Evolutionary conservation across 805 yeast species (phyloP), one percentile per base, ranked within the genome.

Genomic region (Zygosaccharomyces rouxii): DNA sequence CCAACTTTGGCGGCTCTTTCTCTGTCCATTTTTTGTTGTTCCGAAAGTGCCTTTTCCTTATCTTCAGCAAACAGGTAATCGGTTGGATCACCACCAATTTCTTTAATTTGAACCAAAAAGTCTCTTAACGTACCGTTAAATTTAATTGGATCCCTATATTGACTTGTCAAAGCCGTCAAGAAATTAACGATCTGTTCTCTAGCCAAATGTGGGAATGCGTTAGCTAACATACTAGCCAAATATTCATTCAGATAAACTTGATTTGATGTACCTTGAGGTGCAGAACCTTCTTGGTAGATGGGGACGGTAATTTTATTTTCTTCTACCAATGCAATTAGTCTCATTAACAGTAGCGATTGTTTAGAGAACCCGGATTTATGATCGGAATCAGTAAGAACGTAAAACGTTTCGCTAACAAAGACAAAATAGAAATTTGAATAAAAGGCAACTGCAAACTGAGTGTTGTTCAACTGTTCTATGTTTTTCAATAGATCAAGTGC

Each of bases 41-140:
- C 96, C 53, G 74, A 68, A 51, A 80, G 67, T 66, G 88, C 95
- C 44, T 74, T 73, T 67, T 89, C 96, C 64, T 83, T 86, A 64
- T 92, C 99, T 63, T 94, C 98, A 9, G 95, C 95, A 70, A 84
- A 92, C 66, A 92, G 74, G 66, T 94, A 94, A 66, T 90, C 97
- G 19, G 96, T 89, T 48, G 95, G 83, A 66, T 88, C 96, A 26
- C 98, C 98, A 51, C 98, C 99, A 63, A 79, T 81, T 70, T 92
- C 96, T 71, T 89, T 90, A 68, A 92, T 87, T 73, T 94, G 98
- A 38, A 94, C 95, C 66, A 94, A 77, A 79, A 94, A 94, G 71
- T 94, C 99, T 70, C 98, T 84, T 59, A 94, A 75, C 9, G 86
- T 84, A 45, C 88, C 88, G 69, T 81, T 83, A 74, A 94, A 94